phyloP scores from a whole-genome alignment of 1,139 yeast species.

The Candida tropicalis region DNA sequence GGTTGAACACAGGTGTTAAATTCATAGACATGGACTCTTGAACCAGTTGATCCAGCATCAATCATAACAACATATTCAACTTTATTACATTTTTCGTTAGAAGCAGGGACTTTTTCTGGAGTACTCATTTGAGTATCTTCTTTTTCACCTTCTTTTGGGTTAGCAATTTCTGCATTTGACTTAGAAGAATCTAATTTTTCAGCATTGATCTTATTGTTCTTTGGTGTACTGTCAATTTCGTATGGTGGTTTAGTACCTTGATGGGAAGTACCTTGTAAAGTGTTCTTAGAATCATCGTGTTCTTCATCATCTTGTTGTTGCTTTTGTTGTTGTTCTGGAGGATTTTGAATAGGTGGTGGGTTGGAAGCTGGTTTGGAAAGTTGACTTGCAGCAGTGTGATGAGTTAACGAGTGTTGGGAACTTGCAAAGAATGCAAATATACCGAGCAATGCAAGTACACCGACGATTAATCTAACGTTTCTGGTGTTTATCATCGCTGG shows the following conservation, averaged over 20 bases:
- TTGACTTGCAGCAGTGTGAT: constrained; percentile 24
- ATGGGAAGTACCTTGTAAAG: constrained; percentile 38
- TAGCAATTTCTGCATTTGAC: background rate
- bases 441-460: constrained; percentile 37
- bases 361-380: constrained; percentile 29
- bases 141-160: background rate
- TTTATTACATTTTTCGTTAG: constrained; percentile 27
- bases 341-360: constrained; percentile 3
- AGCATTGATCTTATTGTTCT: constrained; percentile 24
- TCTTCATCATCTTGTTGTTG: constrained; percentile 12
- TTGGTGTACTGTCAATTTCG: constrained; percentile 15
- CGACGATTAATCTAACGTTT: constrained; percentile 38
- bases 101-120: constrained; percentile 6
- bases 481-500: constrained; percentile 36
- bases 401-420: constrained; percentile 30
- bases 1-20: constrained; percentile 85
- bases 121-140: constrained; percentile 8
- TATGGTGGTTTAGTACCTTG: constrained; percentile 42
- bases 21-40: constrained; percentile 90
- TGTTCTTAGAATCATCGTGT: constrained; percentile 29
- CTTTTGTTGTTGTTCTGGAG: constrained; percentile 5
- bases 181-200: constrained; percentile 22
- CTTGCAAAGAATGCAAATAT: constrained; percentile 40
- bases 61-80: constrained; percentile 74
- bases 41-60: constrained; percentile 97